These are phyloP conservation scores for Mycosphaerella sp. DNA, from an alignment of 2,329 filamentous ascomycete genomes.

Conservation along the genomic window DNA sequence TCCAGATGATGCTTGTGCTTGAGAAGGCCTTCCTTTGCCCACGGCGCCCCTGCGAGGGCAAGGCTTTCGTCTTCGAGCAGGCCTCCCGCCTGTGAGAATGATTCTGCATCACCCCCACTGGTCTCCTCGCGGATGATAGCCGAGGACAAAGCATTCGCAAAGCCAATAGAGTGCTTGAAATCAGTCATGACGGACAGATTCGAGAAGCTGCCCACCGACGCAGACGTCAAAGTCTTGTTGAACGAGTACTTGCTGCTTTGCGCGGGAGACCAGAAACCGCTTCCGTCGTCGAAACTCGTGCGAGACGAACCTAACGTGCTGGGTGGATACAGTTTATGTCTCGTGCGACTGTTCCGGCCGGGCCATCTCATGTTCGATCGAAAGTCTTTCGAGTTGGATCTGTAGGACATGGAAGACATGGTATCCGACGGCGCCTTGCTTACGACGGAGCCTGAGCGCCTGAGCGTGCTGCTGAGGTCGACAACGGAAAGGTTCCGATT, in stretches of 20 bases:
- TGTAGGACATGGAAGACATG: conserved; percentile 55
- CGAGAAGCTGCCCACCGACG: conserved; percentile 86
- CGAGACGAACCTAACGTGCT: conserved; percentile 84
- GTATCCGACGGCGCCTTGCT: conserved; percentile 90
- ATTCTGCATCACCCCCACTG: conserved; percentile 36
- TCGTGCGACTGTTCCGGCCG: conserved; percentile 71
- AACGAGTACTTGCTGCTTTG: conserved; percentile 87
- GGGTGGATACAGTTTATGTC: conserved; percentile 66
- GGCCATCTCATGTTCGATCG: conserved; percentile 63
- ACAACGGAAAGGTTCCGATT: conserved; percentile 59
- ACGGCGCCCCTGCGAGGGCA: conserved; percentile 87
- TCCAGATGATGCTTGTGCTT: conserved; percentile 97
- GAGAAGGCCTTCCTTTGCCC: conserved; percentile 94
- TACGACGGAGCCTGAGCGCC: conserved; percentile 80
- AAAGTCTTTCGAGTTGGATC: conserved; percentile 59
- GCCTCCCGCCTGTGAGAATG: conserved; percentile 27
- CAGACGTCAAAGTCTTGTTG: conserved; percentile 81
- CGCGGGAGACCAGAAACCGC: conserved; percentile 86
- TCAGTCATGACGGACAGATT: conserved; percentile 59
- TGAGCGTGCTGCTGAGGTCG: conserved; percentile 43
- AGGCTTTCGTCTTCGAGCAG: conserved; percentile 88
- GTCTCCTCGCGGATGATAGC: conserved; percentile 90
- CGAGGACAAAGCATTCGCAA: conserved; percentile 92
- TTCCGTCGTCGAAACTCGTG: conserved; percentile 87
- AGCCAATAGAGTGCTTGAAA: conserved; percentile 94